phyloP scores from a whole-genome alignment of 192 early-diverging fungal genomes.

The Rhizophagus sp. region DNA sequence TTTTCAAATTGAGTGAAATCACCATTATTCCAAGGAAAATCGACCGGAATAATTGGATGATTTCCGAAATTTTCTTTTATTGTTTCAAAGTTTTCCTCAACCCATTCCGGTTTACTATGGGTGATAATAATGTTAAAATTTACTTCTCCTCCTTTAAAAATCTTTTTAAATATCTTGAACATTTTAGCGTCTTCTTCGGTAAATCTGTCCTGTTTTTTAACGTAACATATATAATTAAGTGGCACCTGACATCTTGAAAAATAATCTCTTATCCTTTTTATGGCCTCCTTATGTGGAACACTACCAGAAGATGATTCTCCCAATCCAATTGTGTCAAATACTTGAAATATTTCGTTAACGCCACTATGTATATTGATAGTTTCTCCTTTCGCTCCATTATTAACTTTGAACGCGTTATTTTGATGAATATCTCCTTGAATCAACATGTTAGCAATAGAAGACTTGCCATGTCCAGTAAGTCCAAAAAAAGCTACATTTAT shows the following conservation, averaged over 20 bases:
- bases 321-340: constrained; percentile 32
- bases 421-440: constrained; percentile 26
- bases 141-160: constrained; percentile 12
- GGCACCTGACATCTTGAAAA: neutral
- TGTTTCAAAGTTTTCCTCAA: neutral
- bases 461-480: constrained; percentile 30
- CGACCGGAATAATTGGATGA: constrained; percentile 19
- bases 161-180: constrained; percentile 32
- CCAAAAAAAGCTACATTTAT: constrained; percentile 25
- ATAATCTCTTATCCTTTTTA: constrained; percentile 9
- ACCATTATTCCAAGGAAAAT: constrained; percentile 20
- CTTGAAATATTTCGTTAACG: constrained; percentile 17
- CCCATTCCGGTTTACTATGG: constrained; percentile 25
- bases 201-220: constrained; percentile 23
- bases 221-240: constrained; percentile 31
- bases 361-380: constrained; percentile 10
- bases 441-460: constrained; percentile 32
- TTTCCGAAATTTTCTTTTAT: constrained; percentile 26
- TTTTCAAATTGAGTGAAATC: neutral
- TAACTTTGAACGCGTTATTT: constrained; percentile 14
- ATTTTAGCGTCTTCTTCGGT: constrained; percentile 15
- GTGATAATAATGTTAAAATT: constrained; percentile 34
- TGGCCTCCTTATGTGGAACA: neutral
- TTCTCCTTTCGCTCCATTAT: constrained; percentile 14
- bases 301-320: constrained; percentile 3